These are phyloP conservation scores for Zizania palustris DNA, from an alignment of 202 grass and related monocot genomes.

Conservation along the genomic window DNA sequence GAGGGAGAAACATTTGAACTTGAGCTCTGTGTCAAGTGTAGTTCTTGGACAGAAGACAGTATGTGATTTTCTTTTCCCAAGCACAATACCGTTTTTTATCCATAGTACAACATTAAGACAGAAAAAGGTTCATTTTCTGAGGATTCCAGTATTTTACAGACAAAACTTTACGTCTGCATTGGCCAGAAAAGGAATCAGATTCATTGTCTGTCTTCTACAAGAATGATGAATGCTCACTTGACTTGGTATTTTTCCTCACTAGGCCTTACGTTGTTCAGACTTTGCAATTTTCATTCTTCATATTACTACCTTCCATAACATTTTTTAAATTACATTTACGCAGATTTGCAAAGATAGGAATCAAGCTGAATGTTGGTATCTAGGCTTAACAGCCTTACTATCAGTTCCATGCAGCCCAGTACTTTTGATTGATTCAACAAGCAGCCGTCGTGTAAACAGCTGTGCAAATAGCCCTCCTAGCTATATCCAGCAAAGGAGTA, in stretches of 20 bases:
- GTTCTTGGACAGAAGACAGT: conserved; percentile 87
- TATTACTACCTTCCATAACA: background rate
- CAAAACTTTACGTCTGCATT: conserved; percentile 75
- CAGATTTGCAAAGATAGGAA: conserved; percentile 94
- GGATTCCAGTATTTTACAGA: conserved; percentile 58
- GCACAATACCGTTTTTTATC: conserved; percentile 18
- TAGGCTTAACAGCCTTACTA: conserved; percentile 67
- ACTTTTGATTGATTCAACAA: conserved; percentile 64
- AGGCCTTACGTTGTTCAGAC: conserved; percentile 20
- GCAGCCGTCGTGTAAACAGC: conserved; percentile 58
- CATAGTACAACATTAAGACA: background rate
- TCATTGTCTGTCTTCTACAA: conserved; percentile 91
- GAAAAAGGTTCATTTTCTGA: conserved; percentile 17
- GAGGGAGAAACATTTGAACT: conserved; percentile 72
- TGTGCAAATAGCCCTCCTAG: conserved; percentile 81
- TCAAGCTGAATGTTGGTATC: conserved; percentile 85
- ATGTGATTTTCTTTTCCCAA: conserved; percentile 40
- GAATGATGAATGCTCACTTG: conserved; percentile 83
- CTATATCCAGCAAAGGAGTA: conserved; percentile 71
- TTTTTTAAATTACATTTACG: conserved; percentile 28
- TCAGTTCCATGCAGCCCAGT: conserved; percentile 58
- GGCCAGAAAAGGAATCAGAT: conserved; percentile 79
- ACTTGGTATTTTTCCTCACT: conserved; percentile 70
- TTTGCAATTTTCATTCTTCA: conserved; percentile 4
- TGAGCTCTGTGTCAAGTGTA: conserved; percentile 73